Conservation (phyloP, 768 basidiomycete species). For the Leucocoprinus leucothites region DNA sequence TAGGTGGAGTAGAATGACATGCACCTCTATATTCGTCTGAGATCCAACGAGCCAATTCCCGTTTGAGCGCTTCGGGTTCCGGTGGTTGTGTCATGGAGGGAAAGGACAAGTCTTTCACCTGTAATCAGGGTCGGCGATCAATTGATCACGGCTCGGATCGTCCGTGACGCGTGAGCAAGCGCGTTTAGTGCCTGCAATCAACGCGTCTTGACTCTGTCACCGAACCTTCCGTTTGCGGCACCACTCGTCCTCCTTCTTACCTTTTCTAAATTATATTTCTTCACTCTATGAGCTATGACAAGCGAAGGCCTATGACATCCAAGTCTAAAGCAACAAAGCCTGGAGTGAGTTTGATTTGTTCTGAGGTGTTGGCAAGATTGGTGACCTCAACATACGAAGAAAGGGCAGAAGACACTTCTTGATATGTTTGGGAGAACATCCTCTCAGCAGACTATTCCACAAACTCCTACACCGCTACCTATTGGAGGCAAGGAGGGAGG, state of each 20-base stretch:
- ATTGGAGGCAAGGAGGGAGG: neutral
- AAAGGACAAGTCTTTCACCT: neutral
- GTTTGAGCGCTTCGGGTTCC: neutral
- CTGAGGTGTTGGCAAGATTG: neutral
- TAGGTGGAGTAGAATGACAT: slow-evolving; percentile 13
- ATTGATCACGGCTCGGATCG: neutral
- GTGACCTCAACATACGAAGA: slow-evolving; percentile 4
- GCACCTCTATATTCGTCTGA: slow-evolving; percentile 42
- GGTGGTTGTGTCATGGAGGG: slow-evolving; percentile 9
- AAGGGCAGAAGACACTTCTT: slow-evolving; percentile 39
- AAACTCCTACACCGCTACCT: neutral
- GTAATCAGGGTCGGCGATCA: neutral
- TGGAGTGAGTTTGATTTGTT: neutral
- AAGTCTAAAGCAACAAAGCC: slow-evolving; percentile 9
- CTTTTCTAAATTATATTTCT: neutral
- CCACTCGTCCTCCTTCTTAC: neutral
- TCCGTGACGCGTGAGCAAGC: slow-evolving; percentile 12
- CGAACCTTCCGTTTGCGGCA: neutral
- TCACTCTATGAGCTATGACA: slow-evolving; percentile 1
- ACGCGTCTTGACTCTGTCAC: slow-evolving; percentile 3
- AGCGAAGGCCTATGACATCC: neutral
- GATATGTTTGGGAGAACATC: slow-evolving; percentile 27
- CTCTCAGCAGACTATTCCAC: neutral
- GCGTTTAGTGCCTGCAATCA: slow-evolving; percentile 1
- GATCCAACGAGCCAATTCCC: slow-evolving; percentile 22